These are phyloP conservation scores for Glycine latifolia DNA, from an alignment of 306 rosid genomes.

Conservation along the genomic window DNA sequence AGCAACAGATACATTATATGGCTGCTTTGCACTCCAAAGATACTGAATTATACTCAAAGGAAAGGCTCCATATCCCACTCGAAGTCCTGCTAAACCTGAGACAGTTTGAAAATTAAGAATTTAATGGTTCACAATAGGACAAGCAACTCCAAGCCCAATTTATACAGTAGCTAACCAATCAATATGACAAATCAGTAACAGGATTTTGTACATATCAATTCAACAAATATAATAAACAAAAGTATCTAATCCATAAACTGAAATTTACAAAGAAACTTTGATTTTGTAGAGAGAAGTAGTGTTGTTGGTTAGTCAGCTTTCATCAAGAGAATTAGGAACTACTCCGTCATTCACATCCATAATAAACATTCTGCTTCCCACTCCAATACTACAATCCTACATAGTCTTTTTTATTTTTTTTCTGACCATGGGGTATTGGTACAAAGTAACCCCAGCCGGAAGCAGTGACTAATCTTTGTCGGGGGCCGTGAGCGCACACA, in stretches of 20 bases:
- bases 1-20: conserved; percentile 94
- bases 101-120: conserved; percentile 19
- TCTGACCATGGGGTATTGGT: too few relatives aligned
- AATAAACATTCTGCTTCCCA: conserved; percentile 23
- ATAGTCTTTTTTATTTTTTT: too few relatives aligned
- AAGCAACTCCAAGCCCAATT: conserved; percentile 14
- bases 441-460: too few relatives aligned
- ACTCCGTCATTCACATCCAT: neutral
- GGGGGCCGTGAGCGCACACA: too few relatives aligned
- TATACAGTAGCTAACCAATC: neutral
- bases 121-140: conserved; percentile 19
- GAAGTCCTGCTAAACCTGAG: conserved; percentile 98
- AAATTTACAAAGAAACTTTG: neutral
- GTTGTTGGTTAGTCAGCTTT: neutral
- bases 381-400: neutral
- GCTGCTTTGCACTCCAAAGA: conserved; percentile 98
- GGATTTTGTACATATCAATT: conserved; percentile 2
- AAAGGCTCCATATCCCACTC: conserved; percentile 99
- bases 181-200: conserved; percentile 7
- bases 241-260: conserved; percentile 29
- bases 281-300: neutral
- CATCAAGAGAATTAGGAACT: neutral
- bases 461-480: too few relatives aligned
- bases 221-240: neutral
- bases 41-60: conserved; percentile 85